Percentiles rank a stretch among this genome's conserved stretches.
Evolutionary conservation across 345 rosid genomes (phyloP).

Genomic region (Boechera retrofracta): DNA sequence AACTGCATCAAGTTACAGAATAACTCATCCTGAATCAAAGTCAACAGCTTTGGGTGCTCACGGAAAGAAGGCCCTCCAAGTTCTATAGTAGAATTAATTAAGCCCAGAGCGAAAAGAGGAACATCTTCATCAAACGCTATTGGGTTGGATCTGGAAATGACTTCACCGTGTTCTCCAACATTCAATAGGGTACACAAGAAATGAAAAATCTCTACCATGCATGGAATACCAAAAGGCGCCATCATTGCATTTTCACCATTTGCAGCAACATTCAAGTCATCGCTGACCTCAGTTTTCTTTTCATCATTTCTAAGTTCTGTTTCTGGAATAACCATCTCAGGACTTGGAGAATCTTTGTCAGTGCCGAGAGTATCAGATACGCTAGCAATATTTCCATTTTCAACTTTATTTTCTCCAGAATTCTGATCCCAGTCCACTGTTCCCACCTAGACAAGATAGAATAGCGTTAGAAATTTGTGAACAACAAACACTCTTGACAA

Average conservation of each 20-base stretch:
- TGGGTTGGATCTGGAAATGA: constrained; percentile 62
- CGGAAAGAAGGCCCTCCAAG: constrained; percentile 62
- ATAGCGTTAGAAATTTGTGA: constrained; percentile 28
- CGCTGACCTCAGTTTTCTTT: constrained; percentile 41
- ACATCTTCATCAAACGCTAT: constrained; percentile 82
- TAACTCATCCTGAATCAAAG: constrained; percentile 69
- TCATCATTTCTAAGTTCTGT: constrained; percentile 44
- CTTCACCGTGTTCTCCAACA: constrained; percentile 56
- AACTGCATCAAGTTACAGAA: constrained; percentile 76
- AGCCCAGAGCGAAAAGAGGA: constrained; percentile 76
- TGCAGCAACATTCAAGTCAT: constrained; percentile 48
- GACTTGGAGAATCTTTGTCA: constrained; percentile 40
- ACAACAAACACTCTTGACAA: constrained; percentile 17
- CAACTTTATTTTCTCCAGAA: constrained; percentile 48
- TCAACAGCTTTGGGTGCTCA: constrained; percentile 61
- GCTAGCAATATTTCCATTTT: constrained; percentile 51
- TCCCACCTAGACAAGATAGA: constrained; percentile 51
- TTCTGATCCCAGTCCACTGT: constrained; percentile 46
- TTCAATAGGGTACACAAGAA: constrained; percentile 73
- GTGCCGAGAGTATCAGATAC: constrained; percentile 49
- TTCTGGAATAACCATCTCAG: constrained; percentile 37
- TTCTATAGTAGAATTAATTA: constrained; percentile 74
- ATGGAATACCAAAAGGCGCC: constrained; percentile 73
- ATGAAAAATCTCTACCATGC: constrained; percentile 79
- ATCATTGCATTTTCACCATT: constrained; percentile 53